phyloP scores from a whole-genome alignment of 2,329 filamentous ascomycete species.

The Aspergillus vadensis region DNA sequence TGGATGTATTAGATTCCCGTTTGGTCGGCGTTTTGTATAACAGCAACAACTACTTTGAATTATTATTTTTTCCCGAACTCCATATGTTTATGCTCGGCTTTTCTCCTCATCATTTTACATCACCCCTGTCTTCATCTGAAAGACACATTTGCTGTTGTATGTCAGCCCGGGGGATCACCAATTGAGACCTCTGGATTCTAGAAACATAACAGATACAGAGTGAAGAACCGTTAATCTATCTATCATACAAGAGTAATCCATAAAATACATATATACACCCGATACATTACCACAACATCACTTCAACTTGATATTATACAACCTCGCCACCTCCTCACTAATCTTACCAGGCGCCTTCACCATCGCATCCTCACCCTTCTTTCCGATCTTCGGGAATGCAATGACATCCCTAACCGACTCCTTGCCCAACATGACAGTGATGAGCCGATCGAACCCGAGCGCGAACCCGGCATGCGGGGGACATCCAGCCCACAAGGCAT shows the following conservation, averaged over 20 bases:
- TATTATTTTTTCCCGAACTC: no score
- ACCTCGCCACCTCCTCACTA: slow-evolving; percentile 60
- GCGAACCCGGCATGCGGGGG: slow-evolving; percentile 94
- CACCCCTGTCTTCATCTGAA: no score
- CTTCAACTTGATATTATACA: slow-evolving; percentile 55
- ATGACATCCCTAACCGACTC: slow-evolving; percentile 89
- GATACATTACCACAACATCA: not conserved
- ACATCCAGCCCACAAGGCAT: slow-evolving; percentile 80
- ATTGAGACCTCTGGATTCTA: no score
- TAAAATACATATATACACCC: not conserved
- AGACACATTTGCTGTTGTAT: no score
- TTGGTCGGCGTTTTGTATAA: slow-evolving; percentile 5
- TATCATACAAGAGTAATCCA: no score
- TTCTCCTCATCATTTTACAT: not conserved
- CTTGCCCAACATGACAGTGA: slow-evolving; percentile 75
- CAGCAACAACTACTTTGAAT: not conserved
- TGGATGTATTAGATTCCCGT: slow-evolving; percentile 2
- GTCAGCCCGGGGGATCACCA: no score
- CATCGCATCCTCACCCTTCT: slow-evolving; percentile 81
- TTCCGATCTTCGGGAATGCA: slow-evolving; percentile 92
- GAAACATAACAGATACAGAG: not conserved
- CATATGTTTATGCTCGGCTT: not conserved
- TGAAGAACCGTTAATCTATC: no score
- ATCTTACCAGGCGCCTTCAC: slow-evolving; percentile 75
- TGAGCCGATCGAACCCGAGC: slow-evolving; percentile 83